Percentiles rank a stretch among this genome's conserved stretches.
Conservation (phyloP, 257 asterid species). For the Fraxinus pennsylvanica region DNA sequence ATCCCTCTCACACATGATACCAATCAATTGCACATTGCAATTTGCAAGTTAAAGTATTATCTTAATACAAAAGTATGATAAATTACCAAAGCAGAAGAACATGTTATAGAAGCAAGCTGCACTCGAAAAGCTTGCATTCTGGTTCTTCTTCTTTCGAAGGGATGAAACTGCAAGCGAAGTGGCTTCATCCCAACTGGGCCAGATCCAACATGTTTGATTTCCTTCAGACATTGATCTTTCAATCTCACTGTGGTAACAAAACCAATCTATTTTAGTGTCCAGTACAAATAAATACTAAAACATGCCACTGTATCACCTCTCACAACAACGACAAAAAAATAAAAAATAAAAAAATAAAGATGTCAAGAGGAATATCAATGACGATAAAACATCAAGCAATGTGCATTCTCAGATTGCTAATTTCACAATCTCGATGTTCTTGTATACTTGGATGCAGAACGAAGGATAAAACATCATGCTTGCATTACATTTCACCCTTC, state of each 20-base stretch:
- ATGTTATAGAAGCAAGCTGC: slow-evolving; percentile 45
- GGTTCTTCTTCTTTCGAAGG: slow-evolving; percentile 33
- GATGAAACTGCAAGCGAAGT: slow-evolving; percentile 34
- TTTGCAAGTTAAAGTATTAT: slow-evolving; percentile 30
- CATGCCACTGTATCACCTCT: not conserved
- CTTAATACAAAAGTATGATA: slow-evolving; percentile 18
- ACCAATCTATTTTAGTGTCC: slow-evolving; percentile 6
- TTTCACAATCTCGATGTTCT: slow-evolving; percentile 18
- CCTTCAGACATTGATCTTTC: slow-evolving; percentile 34
- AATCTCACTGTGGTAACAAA: slow-evolving; percentile 37
- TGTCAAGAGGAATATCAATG: not conserved
- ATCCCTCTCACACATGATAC: slow-evolving; percentile 8
- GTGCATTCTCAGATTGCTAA: not conserved
- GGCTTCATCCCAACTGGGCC: slow-evolving; percentile 40
- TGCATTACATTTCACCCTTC: slow-evolving; percentile 26
- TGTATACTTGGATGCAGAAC: not conserved
- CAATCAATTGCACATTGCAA: not conserved
- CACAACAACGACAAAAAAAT: not conserved
- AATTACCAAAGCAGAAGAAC: slow-evolving; percentile 69
- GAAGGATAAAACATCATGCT: slow-evolving; percentile 27
- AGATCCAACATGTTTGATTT: slow-evolving; percentile 27
- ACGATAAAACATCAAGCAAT: slow-evolving; percentile 18
- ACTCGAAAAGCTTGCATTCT: slow-evolving; percentile 48
- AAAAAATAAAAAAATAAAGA: not conserved
- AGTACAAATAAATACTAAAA: not conserved